A percentile compares a stretch with the other conserved stretches of the same genome.
phyloP scores from a whole-genome alignment of 2,329 filamentous ascomycete species.

The Blastomyces emzantsi region DNA sequence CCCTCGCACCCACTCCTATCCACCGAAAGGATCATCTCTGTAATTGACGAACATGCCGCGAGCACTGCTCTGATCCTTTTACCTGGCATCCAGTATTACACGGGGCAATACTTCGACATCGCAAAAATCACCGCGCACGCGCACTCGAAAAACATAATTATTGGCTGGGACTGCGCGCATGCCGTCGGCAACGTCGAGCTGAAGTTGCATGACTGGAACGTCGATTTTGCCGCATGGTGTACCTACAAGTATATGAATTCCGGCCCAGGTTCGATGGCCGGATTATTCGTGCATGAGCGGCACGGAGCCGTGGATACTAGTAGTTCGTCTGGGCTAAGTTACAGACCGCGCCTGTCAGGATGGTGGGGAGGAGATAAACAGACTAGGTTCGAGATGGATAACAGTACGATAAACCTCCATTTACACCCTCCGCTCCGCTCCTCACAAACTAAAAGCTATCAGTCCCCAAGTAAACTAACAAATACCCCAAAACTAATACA shows the following conservation, averaged over 20 bases:
- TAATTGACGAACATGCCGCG: constrained; percentile 65
- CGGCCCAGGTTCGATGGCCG: constrained; percentile 72
- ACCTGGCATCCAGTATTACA: constrained; percentile 87
- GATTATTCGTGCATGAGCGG: constrained; percentile 67
- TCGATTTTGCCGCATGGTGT: constrained; percentile 89
- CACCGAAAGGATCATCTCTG: constrained; percentile 60
- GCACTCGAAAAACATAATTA: constrained; percentile 57
- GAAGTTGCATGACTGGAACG: constrained; percentile 74
- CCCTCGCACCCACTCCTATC: constrained; percentile 49
- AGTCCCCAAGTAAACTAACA: not conserved
- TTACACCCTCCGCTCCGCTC: not conserved
- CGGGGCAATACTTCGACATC: constrained; percentile 81
- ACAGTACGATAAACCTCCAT: constrained; percentile 34
- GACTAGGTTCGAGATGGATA: constrained; percentile 74
- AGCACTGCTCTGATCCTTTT: constrained; percentile 68
- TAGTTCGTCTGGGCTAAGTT: constrained; percentile 31
- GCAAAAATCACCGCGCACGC: constrained; percentile 68
- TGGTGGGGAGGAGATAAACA: constrained; percentile 82
- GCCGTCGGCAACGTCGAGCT: constrained; percentile 76
- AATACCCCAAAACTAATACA: constrained; percentile 18
- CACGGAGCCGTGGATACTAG: constrained; percentile 46
- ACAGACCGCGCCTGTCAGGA: constrained; percentile 60
- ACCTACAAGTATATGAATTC: constrained; percentile 92
- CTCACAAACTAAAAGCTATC: not conserved
- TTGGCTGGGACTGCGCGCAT: constrained; percentile 86